phyloP scores from a whole-genome alignment of 1,139 yeast species.

The Geotrichum citri-aurantii region DNA sequence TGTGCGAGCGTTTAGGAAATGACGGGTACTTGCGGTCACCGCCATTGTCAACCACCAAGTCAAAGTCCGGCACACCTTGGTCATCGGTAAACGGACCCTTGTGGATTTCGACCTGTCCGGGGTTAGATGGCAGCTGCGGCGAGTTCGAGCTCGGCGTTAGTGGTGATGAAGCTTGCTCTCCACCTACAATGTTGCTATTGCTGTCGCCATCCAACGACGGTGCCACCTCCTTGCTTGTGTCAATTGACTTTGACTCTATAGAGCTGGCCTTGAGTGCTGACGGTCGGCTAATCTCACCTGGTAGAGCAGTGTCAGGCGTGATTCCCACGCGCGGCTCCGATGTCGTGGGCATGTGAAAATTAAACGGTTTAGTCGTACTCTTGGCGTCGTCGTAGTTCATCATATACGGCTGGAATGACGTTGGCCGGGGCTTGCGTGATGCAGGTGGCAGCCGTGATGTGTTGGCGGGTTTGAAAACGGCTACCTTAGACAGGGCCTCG shows the following conservation, averaged over 20 bases:
- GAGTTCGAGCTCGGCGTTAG: slow-evolving; percentile 7
- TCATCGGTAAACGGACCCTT: slow-evolving; percentile 11
- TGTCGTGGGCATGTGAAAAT: slow-evolving; percentile 28
- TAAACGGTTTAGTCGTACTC: slow-evolving; percentile 13
- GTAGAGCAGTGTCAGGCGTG: slow-evolving; percentile 34
- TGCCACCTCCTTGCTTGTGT: neutral
- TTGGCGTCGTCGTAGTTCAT: slow-evolving; percentile 20
- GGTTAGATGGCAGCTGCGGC: slow-evolving; percentile 8
- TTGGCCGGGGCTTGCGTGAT: slow-evolving; percentile 37
- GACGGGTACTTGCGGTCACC: slow-evolving; percentile 10
- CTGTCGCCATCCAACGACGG: neutral
- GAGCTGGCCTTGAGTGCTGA: slow-evolving; percentile 9
- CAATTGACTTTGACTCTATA: slow-evolving; percentile 2
- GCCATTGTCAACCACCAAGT: slow-evolving; percentile 2
- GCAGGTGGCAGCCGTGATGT: slow-evolving; percentile 29
- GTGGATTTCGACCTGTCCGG: slow-evolving; percentile 12
- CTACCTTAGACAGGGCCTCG: slow-evolving; percentile 5
- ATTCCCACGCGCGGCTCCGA: slow-evolving; percentile 36
- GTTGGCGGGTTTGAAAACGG: slow-evolving; percentile 13
- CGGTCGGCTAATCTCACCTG: slow-evolving; percentile 37
- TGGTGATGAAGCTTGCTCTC: slow-evolving; percentile 5
- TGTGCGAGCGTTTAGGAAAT: slow-evolving; percentile 8
- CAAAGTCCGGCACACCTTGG: slow-evolving; percentile 7
- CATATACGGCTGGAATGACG: slow-evolving; percentile 34
- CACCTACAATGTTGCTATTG: neutral